Evolutionary conservation across 345 rosid species (phyloP), one percentile per base, ranked within the genome.

Genomic region (Bruguiera gymnorhiza): DNA sequence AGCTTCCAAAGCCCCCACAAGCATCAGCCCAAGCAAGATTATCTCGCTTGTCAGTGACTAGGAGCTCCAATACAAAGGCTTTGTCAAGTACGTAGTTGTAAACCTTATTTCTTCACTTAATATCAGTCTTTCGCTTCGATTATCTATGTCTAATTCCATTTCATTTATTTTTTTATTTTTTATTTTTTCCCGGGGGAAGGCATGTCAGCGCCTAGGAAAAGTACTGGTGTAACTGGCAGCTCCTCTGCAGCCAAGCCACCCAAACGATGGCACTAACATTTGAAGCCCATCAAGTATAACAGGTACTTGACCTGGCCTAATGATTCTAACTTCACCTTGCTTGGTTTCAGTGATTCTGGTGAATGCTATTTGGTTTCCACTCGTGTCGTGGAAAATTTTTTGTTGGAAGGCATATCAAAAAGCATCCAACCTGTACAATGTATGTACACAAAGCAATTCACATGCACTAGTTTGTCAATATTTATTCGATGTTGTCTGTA

Each of bases 1-100:
- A 81, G 83, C 85, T 88, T 71, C 88, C 84, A 0, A 89, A 85
- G 84, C 86, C 84, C 54, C 72, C 84, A 6, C 79, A 67, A 75
- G 91, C 73, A 68, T 67, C 53, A 66, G 61, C 62, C 62, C 89
- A 71, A 57, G 71, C 85, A 69, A 86, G 80, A 80, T 67, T 81
- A 57, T 72, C 87, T 31, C 88, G 85, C 21, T 74, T 85, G 76
- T 88, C 85, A 67, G 52, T 82, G 75, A 63, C 85, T 59, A 78
- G 74, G 64, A 85, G 82, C 75, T 60, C 86, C 3, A 46, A 66
- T 32, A 80, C 96, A 13, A 88, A 86, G 81, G 62, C 83, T 37
- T 68, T 74, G 73, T 67, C 89, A 66, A 77, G 98, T 95, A 85
- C 23, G 85, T 67, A 31, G 13, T 34, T 67, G 53, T 20, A 46